Base-by-base conservation (phyloP, 2,329 filamentous ascomycete species). In the Aspergillus quadricinctus region DNA sequence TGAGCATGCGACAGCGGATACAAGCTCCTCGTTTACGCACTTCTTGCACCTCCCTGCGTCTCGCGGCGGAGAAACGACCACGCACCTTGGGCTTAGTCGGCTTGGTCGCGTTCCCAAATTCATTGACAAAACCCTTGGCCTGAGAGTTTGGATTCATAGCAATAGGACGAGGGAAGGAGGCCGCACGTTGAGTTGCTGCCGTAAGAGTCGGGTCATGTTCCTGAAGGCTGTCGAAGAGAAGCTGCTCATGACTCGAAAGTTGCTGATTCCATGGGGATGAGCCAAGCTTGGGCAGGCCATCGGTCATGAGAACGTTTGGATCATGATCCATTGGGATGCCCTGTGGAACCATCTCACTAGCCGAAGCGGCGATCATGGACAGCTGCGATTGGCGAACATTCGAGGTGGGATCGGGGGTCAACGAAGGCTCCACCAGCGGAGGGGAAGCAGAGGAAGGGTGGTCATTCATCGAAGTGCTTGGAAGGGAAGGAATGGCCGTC, bases 1-100 rank as follows among this genome's bases (percentile, higher is more conserved):
- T 86, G 25, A 86, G 72, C 83, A 86, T 85, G 14, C 83, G 81
- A 66, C 83, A 86, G 35, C 83, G 80, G 59, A 86, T 80, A 63
- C 83, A 86, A 7, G 83, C 83, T 11, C 83, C 83, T 52, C 79
- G 76, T 66, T 85, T 85, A 25, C 83, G 77, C 35, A 85, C 80
- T 58, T 82, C 78, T 59, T 83, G 80, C 1, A 86, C 83, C 64
- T 86, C 81, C 59, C 83, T 80, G 35, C 83, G 78, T 57, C 83
- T 74, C 23, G 77, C 75, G 46, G 83, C 81, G 29, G 79, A 77
- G 63, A 86, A 86, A n/a, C 80, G 75, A 3, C 80, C 80, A 46
- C 83, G 77, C 5, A 80, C 78, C 61, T 83, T 75, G 21, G 66
- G 69, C 60, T 82, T 70, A 60, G 78, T 64, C 66, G 71, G 69